Evolutionary conservation across 2,329 filamentous ascomycete species (phyloP), one percentile per base, ranked within the genome.

Genomic region (Stachybotrys chartarum): DNA sequence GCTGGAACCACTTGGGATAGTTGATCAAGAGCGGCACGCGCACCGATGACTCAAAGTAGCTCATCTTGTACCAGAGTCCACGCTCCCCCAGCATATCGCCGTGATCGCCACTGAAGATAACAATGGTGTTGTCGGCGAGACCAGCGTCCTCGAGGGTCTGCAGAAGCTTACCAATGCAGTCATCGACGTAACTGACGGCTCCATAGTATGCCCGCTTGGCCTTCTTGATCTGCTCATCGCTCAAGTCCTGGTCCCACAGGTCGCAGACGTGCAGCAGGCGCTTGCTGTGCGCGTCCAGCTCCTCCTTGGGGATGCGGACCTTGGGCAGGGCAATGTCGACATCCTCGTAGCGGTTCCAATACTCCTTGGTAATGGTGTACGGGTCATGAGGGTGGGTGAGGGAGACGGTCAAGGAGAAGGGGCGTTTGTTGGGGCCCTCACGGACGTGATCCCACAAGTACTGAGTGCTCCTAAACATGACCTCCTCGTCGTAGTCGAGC

Each of bases 1-100:
- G 86, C 14, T 78, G 69, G 71, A 93, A 96, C 58, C 80, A 81
- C 64, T 85, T 79, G 30, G 92, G 92, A 64, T 92, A 85, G 71
- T 91, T 87, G 68, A 96, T 81, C 60, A 97, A 78, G 68, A 97
- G 85, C 1, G 92, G 92, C 24, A 97, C 92, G 31, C 92, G 87
- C 50, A 91, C 90, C 12, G 91, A 96, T 46, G 87, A 87, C 79
- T 97, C 92, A 65, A 91, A 96, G 81, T 94, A 97, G 67, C 85
- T 91, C 92, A 97, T 97, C 80, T 97, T 97, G 78, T 96, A 92
- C 92, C 92, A 97, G 50, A 97, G 77, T 6, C 89, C 88, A 54
- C 91, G 86, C 77, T 97, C 92, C 57, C 92, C 92, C 7, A 97
- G 82, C 92, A 97, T 97, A 72, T 97, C 92, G 55, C 92, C 92